Conservation (phyloP, 495 filamentous ascomycete genomes). For the Penicillium goetzii region DNA sequence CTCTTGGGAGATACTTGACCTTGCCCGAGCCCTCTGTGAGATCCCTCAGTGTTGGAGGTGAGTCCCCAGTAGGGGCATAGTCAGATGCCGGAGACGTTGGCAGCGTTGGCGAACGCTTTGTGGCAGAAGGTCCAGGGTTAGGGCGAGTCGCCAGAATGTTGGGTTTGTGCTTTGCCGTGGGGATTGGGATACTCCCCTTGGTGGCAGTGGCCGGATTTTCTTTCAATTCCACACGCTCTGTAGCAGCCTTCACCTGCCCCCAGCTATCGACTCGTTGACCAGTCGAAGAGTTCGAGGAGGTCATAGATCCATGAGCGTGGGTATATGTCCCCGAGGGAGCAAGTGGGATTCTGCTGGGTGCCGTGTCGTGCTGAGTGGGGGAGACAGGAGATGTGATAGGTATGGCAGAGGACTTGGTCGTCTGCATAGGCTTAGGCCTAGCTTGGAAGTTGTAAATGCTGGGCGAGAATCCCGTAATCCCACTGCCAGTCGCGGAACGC, state of each 20-base stretch:
- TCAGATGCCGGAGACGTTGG: not conserved
- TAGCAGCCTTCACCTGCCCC: not conserved
- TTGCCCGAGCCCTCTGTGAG: constrained; percentile 16
- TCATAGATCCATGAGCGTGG: constrained; percentile 18
- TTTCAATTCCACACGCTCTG: not conserved
- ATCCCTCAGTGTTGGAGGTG: constrained; percentile 5
- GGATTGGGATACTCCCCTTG: not conserved
- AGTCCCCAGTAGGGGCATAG: constrained; percentile 6
- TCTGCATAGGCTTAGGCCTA: constrained; percentile 1
- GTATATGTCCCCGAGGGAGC: constrained; percentile 13
- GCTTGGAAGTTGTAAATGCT: constrained; percentile 1
- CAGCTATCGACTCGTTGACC: not conserved
- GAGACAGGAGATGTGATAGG: not conserved
- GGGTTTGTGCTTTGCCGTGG: not conserved
- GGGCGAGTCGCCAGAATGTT: not conserved
- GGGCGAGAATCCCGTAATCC: not conserved
- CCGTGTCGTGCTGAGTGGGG: not conserved
- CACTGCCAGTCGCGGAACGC: not conserved
- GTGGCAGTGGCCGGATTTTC: not conserved
- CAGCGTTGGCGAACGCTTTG: not conserved
- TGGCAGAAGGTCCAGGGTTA: not conserved
- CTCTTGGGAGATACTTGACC: constrained; percentile 19
- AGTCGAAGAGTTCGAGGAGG: not conserved
- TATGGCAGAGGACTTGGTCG: not conserved
- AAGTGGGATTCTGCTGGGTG: constrained; percentile 15